phyloP scores from a whole-genome alignment of 495 filamentous ascomycete species.

The Aspergillus sclerotioniger region DNA sequence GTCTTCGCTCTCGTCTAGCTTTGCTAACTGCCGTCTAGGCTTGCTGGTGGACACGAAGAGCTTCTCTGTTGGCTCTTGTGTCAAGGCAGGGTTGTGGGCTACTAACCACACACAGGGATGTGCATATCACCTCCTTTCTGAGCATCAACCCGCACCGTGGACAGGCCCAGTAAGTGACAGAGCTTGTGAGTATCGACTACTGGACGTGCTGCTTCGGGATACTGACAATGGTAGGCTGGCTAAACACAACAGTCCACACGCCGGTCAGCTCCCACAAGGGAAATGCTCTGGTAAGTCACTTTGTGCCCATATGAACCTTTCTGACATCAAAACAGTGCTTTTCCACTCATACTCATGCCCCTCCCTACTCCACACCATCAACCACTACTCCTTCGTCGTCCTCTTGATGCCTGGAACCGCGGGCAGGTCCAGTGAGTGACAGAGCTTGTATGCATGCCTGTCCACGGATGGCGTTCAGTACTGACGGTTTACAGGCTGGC shows the following conservation, averaged over 20 bases:
- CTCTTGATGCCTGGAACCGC: background rate
- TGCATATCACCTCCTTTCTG: background rate
- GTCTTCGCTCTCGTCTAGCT: background rate
- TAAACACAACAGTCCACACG: conserved; percentile 15
- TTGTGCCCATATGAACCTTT: background rate
- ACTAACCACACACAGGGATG: background rate
- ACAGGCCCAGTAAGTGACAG: conserved; percentile 21
- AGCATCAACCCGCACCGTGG: conserved; percentile 9
- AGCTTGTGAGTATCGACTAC: conserved; percentile 13
- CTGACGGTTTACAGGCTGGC: conserved; percentile 9
- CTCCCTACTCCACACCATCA: background rate
- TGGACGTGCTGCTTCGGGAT: background rate
- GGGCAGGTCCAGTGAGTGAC: conserved; percentile 16
- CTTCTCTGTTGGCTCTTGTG: background rate
- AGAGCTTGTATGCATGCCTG: conserved; percentile 17
- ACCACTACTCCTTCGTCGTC: background rate
- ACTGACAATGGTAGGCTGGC: conserved; percentile 13
- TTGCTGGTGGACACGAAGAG: background rate
- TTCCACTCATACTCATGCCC: background rate
- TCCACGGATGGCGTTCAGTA: background rate
- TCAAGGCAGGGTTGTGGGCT: background rate
- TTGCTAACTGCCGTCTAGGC: background rate
- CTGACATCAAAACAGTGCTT: background rate
- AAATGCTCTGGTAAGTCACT: conserved; percentile 9
- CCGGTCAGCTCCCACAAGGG: conserved; percentile 8